These are phyloP conservation scores for Agaricus sinodeliciosus DNA, from an alignment of 768 basidiomycete genomes.

Conservation along the genomic window DNA sequence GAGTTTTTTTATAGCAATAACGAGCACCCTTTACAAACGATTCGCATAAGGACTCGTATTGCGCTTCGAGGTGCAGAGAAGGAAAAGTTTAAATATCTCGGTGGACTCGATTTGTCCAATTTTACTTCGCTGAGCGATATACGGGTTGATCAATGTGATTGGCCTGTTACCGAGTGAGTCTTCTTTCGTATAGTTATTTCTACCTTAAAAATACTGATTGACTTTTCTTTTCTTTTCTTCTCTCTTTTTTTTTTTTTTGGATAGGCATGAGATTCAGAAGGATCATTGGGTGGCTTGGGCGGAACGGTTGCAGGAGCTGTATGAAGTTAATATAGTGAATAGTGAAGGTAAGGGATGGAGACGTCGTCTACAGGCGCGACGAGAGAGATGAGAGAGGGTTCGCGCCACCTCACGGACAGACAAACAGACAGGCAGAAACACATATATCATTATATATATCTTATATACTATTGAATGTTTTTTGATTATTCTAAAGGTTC, in stretches of 20 bases:
- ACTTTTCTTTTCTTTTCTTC: neutral
- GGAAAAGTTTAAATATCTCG: constrained; percentile 6
- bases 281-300: constrained; percentile 3
- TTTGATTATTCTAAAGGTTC: no score
- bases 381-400: neutral
- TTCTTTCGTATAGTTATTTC: no score
- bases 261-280: constrained; percentile 2
- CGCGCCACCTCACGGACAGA: neutral
- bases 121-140: constrained; percentile 1
- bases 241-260: neutral
- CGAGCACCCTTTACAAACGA: neutral
- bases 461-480: neutral
- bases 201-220: neutral
- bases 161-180: constrained; percentile 2
- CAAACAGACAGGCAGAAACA: no score
- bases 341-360: neutral
- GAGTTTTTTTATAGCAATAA: constrained; percentile 7
- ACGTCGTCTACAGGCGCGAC: neutral
- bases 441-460: neutral
- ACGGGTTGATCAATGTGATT: neutral
- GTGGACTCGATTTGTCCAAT: constrained; percentile 1
- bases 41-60: neutral
- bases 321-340: neutral
- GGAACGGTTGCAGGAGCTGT: constrained; percentile 1
- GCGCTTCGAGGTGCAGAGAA: constrained; percentile 1